Evolutionary conservation across 805 yeast species (phyloP).

Genomic region (Barnettozyma wickerhamii): DNA sequence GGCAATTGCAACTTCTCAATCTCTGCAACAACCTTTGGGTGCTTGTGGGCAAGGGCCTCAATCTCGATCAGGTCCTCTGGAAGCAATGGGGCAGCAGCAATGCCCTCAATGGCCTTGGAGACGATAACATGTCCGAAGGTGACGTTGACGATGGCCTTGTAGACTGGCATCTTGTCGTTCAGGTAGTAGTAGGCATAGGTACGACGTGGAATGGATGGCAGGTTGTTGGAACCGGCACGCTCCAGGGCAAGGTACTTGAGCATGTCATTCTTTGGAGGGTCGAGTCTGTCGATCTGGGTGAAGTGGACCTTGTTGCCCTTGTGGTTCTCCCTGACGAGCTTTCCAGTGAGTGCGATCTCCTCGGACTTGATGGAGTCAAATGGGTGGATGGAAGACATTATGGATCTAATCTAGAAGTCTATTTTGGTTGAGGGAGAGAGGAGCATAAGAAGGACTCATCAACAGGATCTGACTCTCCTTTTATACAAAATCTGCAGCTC

Average conservation of each 20-base stretch:
- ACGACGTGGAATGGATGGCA: constrained; percentile 64
- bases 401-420: background rate
- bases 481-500: background rate
- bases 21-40: constrained; percentile 60
- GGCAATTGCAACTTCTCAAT: constrained; percentile 66
- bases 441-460: no score
- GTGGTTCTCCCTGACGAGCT: constrained; percentile 55
- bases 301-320: constrained; percentile 56
- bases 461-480: background rate
- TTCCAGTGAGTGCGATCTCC: constrained; percentile 54
- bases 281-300: constrained; percentile 61
- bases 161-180: constrained; percentile 44
- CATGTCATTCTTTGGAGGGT: constrained; percentile 78
- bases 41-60: constrained; percentile 46
- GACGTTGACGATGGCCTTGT: constrained; percentile 70
- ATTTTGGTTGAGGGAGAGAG: no score
- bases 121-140: constrained; percentile 58
- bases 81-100: constrained; percentile 66
- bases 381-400: constrained; percentile 38
- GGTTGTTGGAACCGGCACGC: constrained; percentile 38
- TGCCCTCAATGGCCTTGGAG: constrained; percentile 51
- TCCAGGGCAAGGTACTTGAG: constrained; percentile 63
- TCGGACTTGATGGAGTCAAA: constrained; percentile 55
- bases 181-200: constrained; percentile 65
- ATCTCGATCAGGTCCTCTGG: constrained; percentile 56